A percentile compares a stretch with the other conserved stretches of the same genome.
Conservation (phyloP, 352 stramenopile species). For the Globisporangium parvum region DNA sequence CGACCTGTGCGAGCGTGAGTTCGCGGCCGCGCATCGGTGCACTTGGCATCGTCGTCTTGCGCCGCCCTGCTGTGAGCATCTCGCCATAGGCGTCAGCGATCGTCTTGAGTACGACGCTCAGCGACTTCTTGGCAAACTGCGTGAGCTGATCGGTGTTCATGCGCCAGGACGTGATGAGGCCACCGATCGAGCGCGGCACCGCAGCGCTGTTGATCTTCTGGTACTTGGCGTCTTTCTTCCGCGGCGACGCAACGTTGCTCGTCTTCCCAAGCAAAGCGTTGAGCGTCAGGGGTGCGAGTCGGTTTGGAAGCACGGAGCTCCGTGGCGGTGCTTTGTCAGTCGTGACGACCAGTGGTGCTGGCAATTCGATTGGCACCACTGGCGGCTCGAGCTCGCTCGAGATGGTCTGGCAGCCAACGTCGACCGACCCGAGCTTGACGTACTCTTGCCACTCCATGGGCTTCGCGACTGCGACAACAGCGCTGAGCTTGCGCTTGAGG, state of each 20-base stretch:
- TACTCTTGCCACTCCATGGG: conserved; percentile 63
- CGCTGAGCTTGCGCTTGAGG: conserved; percentile 35
- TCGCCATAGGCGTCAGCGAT: conserved; percentile 74
- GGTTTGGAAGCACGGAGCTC: conserved; percentile 13
- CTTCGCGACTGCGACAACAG: conserved; percentile 44
- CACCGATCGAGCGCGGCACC: conserved; percentile 54
- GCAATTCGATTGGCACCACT: neutral
- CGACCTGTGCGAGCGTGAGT: conserved; percentile 59
- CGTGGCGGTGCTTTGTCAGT: neutral
- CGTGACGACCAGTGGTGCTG: neutral
- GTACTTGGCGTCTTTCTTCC: conserved; percentile 51
- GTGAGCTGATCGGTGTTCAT: conserved; percentile 76
- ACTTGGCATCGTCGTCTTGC: conserved; percentile 22
- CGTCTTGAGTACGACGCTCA: conserved; percentile 54
- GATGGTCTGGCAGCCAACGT: conserved; percentile 45
- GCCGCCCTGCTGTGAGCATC: conserved; percentile 46
- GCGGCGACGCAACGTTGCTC: conserved; percentile 8
- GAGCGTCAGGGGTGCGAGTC: conserved; percentile 38
- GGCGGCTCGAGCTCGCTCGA: conserved; percentile 18
- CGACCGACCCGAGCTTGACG: conserved; percentile 38
- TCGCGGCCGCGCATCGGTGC: conserved; percentile 18
- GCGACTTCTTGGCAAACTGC: conserved; percentile 74
- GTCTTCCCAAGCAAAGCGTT: conserved; percentile 38
- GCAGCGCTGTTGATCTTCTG: conserved; percentile 67
- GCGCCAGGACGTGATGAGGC: conserved; percentile 75